Base-by-base conservation (phyloP, 805 yeast genomes). In the Wickerhamiella shivajii region DNA sequence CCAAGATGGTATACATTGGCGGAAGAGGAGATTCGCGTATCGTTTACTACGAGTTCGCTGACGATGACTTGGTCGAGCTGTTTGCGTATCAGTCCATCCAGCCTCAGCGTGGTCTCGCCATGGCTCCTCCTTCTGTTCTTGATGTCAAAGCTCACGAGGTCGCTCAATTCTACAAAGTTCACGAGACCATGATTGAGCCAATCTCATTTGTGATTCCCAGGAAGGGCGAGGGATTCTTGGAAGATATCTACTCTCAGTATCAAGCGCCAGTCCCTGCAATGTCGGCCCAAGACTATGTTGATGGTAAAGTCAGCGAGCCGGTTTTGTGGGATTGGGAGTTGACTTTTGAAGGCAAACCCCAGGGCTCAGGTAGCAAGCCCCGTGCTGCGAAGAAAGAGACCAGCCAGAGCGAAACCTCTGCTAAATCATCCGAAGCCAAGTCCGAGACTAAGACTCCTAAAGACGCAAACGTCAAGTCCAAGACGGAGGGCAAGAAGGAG, bases 21-120 rank as follows among this genome's bases (percentile, higher is more conserved):
- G 99, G 98, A 46, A 87, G 90, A 57, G 96, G 96, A 55, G 98
- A 90, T 56, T 97, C 97, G 47, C 90, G 87, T 55, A 81, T 90
- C 49, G 79, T 95, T 50, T 87, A 87, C 59, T 90, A 63, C 52
- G 98, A 90, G 61, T 83, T 69, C 55, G 83, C 74, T 41, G 71
- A 79, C 47, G 96, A 87, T 49, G 77, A 74, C 48, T 64, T 90
- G 36, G 74, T 65, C 56, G 81, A 78, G 45, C 60, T 90, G 39
- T 79, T 93, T n/a, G 95, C 87, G 53, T 90, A 69, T 55, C 74
- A 75, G 40, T 83, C 96, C 3, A 69, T 74, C 2, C 92, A 81
- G 21, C 90, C 98, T 2, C 98, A 90, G 64, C 77, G 98, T 56
- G 99, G 99, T 2, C 74, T 87, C 52, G 92, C 95, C 0, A 68